phyloP scores from a whole-genome alignment of 2,329 filamentous ascomycete species.

The Colletotrichum theobromicola region DNA sequence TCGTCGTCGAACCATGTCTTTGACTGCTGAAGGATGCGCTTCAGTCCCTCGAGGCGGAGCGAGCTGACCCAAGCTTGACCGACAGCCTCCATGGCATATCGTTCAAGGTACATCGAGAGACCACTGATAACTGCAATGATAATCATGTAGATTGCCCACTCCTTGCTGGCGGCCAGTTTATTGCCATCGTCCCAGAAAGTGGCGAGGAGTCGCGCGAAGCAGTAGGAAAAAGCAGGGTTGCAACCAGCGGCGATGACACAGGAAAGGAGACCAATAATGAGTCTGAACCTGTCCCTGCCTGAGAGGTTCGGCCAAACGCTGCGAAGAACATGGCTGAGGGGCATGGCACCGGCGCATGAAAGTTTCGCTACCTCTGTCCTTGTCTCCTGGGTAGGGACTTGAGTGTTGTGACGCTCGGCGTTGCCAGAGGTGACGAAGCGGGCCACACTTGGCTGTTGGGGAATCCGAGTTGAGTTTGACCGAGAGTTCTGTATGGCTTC shows the following conservation, averaged over 20 bases:
- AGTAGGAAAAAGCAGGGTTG: conserved; percentile 77
- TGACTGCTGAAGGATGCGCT: conserved; percentile 75
- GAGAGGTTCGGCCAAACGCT: neutral
- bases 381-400: neutral
- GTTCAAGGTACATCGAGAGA: conserved; percentile 66
- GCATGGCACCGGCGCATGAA: conserved; percentile 2
- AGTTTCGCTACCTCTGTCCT: neutral
- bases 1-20: conserved; percentile 78
- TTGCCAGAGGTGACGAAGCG: no score
- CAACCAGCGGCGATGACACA: conserved; percentile 69
- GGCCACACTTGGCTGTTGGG: neutral
- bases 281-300: conserved; percentile 50
- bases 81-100: conserved; percentile 73
- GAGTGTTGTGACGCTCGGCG: neutral
- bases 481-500: neutral
- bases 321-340: conserved; percentile 37
- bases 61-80: conserved; percentile 80
- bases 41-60: conserved; percentile 72
- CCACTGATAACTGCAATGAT: conserved; percentile 72
- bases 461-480: neutral
- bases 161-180: conserved; percentile 52
- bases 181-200: conserved; percentile 68
- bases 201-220: conserved; percentile 74
- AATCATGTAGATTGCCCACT: conserved; percentile 75
- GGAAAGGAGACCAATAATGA: conserved; percentile 66